A percentile compares a stretch with the other conserved stretches of the same genome.
Evolutionary conservation across 1,139 yeast species (phyloP).

Genomic region (Zygoascus hellenicus): DNA sequence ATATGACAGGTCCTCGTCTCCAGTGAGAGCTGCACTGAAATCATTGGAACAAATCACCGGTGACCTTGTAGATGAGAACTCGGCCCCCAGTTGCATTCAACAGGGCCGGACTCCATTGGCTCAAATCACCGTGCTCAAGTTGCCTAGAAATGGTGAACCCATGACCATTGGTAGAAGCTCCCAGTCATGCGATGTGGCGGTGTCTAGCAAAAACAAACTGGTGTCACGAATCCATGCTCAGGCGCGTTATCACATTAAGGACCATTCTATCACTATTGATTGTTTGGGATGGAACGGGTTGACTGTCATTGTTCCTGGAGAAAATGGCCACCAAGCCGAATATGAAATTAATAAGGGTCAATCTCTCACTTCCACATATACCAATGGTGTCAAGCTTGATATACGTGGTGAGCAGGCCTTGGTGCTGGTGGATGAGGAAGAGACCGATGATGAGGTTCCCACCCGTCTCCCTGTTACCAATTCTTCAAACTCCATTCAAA

Average conservation of each 20-base stretch:
- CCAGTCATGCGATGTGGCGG: constrained; percentile 51
- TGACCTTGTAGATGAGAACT: constrained; percentile 11
- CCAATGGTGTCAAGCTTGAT: constrained; percentile 54
- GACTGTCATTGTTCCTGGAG: constrained; percentile 50
- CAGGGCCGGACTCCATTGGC: constrained; percentile 29
- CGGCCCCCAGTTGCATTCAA: background rate
- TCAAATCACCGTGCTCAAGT: constrained; percentile 27
- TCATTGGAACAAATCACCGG: constrained; percentile 10
- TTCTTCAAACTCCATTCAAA: too few relatives aligned
- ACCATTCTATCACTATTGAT: constrained; percentile 34
- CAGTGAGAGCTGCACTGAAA: constrained; percentile 13
- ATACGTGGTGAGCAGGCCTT: constrained; percentile 55
- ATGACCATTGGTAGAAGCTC: constrained; percentile 61
- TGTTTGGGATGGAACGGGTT: constrained; percentile 73
- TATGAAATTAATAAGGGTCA: constrained; percentile 41
- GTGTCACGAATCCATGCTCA: constrained; percentile 65
- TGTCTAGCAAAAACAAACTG: constrained; percentile 50
- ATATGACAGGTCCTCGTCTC: constrained; percentile 19
- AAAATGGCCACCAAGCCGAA: constrained; percentile 34
- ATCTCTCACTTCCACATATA: constrained; percentile 48
- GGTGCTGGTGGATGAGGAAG: constrained; percentile 45
- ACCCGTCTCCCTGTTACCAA: background rate
- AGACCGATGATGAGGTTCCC: constrained; percentile 31
- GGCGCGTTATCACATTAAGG: constrained; percentile 31
- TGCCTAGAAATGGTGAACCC: constrained; percentile 31